These are phyloP conservation scores for Eucalyptus marginata DNA, from an alignment of 345 rosid species.

Conservation along the genomic window DNA sequence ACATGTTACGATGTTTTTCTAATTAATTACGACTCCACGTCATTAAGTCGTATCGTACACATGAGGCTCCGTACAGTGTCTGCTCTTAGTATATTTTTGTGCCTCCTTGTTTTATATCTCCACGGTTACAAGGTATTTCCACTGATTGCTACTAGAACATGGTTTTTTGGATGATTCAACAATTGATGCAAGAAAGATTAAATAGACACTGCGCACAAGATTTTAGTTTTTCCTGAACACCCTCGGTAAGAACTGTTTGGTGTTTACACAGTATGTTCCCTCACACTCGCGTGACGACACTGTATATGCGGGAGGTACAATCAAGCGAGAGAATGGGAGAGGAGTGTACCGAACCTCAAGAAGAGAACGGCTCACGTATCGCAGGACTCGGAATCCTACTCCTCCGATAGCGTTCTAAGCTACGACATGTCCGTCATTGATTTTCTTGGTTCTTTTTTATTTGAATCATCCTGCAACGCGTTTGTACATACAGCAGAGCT, in stretches of 20 bases:
- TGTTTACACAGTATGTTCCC: neutral
- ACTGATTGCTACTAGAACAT: neutral
- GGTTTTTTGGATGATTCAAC: neutral
- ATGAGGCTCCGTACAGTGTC: neutral
- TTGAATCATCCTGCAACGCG: neutral
- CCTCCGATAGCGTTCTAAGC: neutral
- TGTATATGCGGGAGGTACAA: neutral
- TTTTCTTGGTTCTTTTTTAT: neutral
- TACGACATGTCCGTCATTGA: neutral
- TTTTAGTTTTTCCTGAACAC: neutral
- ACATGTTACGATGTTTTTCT: neutral
- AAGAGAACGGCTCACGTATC: neutral
- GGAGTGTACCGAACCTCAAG: neutral
- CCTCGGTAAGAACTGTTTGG: neutral
- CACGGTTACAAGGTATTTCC: neutral
- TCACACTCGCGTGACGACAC: neutral
- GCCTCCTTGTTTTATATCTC: neutral
- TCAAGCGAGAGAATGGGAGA: neutral
- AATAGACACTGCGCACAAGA: neutral
- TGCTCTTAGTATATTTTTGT: neutral
- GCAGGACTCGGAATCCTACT: neutral
- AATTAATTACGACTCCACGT: neutral
- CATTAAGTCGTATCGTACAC: neutral
- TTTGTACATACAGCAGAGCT: neutral
- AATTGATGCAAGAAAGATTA: neutral